Evolutionary conservation across 257 asterid species (phyloP), one percentile per base, ranked within the genome.

Genomic region (Galeopsis tetrahit): DNA sequence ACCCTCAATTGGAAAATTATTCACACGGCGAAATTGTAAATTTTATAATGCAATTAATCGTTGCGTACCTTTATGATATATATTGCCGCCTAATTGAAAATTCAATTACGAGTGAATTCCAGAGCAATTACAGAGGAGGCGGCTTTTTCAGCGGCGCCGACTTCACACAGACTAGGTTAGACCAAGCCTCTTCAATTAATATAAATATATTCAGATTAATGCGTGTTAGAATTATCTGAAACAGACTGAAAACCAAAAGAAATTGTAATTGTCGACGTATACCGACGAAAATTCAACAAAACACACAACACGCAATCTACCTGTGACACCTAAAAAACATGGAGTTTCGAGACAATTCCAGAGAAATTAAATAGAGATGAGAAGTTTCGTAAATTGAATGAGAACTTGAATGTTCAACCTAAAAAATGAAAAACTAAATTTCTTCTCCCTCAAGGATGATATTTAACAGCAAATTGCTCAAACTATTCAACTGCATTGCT

Each of bases 301-400:
- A 59, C 85, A 80, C 83, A 87, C 69, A 78, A 81, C 58, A 66
- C 2, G 21, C 5, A 15, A 70, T 34, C 35, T 31, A 28, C 42
- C 32, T 65, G 34, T 46, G 10, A 58, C 46, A 38, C 70, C 58
- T 53, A 36, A 64, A 46, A 36, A 1, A 5, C 78, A 3, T 7
- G 75, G 42, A 79, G 17, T 8, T 52, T 55, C 68, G 51, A 51
- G 6, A 38, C 8, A n/a, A 53, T 14, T 56, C 66, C 3, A 69
- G 67, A 38, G 49, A 63, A 15, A 6, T 49, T 33, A 4, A 21
- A 67, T 36, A 17, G 28, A 7, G 8, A 38, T 57, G 66, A 42
- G 77, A 70, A 57, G 68, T 15, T 10, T 56, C 82, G 80, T 79
- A 40, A 58, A 75, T 62, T 51, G 70, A 75, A 55, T 40, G 65